Percentiles rank a stretch among this genome's conserved stretches.
Conservation (phyloP, 83 land plant genomes). For the Larix sibirica region DNA sequence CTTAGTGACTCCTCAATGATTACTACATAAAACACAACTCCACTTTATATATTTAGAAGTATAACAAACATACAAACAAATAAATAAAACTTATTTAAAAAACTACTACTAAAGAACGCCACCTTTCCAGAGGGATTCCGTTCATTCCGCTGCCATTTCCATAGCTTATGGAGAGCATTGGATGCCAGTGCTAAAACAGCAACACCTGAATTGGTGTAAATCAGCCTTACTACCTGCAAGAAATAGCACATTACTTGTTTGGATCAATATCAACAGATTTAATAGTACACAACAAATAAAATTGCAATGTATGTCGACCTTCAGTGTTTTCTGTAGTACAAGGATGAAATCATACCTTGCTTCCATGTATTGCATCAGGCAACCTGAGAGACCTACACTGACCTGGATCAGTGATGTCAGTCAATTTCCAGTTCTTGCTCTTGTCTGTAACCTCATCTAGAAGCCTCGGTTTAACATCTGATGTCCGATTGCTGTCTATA, state of each 20-base stretch:
- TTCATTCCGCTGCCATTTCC: conserved; percentile 92
- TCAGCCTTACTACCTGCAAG: conserved; percentile 69
- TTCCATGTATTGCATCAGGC: conserved; percentile 34
- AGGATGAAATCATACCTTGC: conserved; percentile 42
- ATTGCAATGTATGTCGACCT: neutral
- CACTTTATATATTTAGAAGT: neutral
- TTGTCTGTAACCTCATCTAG: conserved; percentile 37
- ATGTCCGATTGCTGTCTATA: conserved; percentile 36
- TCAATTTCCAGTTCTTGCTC: conserved; percentile 51
- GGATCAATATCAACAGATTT: conserved; percentile 3
- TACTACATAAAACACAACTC: neutral
- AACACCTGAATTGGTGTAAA: conserved; percentile 82
- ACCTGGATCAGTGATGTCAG: conserved; percentile 49
- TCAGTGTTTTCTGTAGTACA: neutral
- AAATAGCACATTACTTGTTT: neutral
- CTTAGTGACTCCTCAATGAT: too few species aligned
- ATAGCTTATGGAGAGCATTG: conserved; percentile 87
- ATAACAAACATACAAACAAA: neutral
- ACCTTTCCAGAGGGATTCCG: conserved; percentile 79
- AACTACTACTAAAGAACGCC: too few species aligned
- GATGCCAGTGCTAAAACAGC: conserved; percentile 77
- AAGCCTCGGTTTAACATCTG: conserved; percentile 62
- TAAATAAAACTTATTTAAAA: neutral
- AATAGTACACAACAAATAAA: neutral
- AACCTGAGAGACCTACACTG: conserved; percentile 39